Evolutionary conservation across 768 basidiomycete genomes (phyloP), one percentile per base, ranked within the genome.

Genomic region (Termitomyces heimii): DNA sequence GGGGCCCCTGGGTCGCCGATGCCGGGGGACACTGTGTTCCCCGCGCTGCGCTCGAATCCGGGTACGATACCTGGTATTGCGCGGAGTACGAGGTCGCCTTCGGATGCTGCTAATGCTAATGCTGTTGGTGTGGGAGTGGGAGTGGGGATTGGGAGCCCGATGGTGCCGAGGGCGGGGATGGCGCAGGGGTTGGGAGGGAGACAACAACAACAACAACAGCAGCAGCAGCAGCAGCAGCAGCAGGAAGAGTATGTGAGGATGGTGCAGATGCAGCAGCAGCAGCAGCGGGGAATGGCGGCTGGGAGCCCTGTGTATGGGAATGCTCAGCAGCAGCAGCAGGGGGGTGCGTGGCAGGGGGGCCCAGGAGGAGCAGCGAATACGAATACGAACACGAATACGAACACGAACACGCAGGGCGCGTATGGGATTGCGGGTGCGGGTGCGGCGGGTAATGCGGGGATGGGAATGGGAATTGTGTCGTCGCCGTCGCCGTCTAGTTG

Each of bases 1-100:
- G 63, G 20, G 70, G 71, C 79, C 56, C 69, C 73, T 39, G 71
- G 71, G 9, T 80, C 81, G 20, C 79, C 79, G 8, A 73, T 82
- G 68, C 60, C 75, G 49, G 67, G 71, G 59, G 65, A 70, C 51
- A 70, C 58, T 18, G 62, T 75, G 54, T 80, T 81, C 57, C 77
- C 82, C 13, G 74, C 76, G 5, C 70, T 85, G 31, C 76, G 83
- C 20, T 85, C 84, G 42, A 85, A 82, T 65, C 71, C 63, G 5
- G 28, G 43, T 42, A 49, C 81, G 22, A 85, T 89, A 53, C 87
- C 86, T 0, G 88, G 88, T 13, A 91, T 91, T 53, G 86, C 88
- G 22, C 76, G 89, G 63, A 89, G 84, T 62, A 81, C 82, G 50
- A 78, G 88, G 55, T 89, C 89, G 42, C 89, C 89, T n/a, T 83